Evolutionary conservation across 2,329 filamentous ascomycete genomes (phyloP), one percentile per base, ranked within the genome.

Genomic region (Coniochaeta prunicola): DNA sequence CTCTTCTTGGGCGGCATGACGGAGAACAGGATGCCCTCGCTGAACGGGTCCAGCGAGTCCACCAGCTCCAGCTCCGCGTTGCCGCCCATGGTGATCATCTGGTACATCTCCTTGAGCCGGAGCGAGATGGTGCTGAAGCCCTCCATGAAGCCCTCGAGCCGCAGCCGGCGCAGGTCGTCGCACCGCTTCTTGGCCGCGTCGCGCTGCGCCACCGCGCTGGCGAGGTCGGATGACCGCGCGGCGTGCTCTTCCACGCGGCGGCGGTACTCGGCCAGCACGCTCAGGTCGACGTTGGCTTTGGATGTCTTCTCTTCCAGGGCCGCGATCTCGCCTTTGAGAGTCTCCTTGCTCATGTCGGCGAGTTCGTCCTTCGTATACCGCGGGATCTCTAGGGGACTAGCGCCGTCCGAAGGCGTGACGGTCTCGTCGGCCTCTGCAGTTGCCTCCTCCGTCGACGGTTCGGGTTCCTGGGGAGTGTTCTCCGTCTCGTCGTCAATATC

Each of bases 1-100:
- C 89, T 94, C 83, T 99, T 99, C 84, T 99, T 99, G 13, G 94
- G 94, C 56, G 94, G 96, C 94, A 99, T 99, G 64, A 99, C 96
- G 59, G 88, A 93, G 79, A 99, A 99, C 54, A 97, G 73, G 62
- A 99, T 97, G 28, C 94, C 94, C 74, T 99, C 94, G 7, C 90
- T 92, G 79, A 99, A 99, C 0, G 94, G 94, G 71, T 99, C 96
- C 2, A 99, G 79, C 19, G 89, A 93, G 77, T 99, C 94, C 42
- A 99, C 94, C 26, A 99, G 86, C 73, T 99, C 96, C 13, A 99
- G 84, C 76, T 99, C 94, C 0, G 94, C 94, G 68, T 99, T 99
- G 59, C 94, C 94, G 62, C 94, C 94, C 92, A 99, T 97, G 24
- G 94, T 99, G 72, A 99, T 99, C 92, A 99, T 97, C 72, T 99